Conservation (phyloP, 2,329 filamentous ascomycete genomes). For the Didymella pomorum region DNA sequence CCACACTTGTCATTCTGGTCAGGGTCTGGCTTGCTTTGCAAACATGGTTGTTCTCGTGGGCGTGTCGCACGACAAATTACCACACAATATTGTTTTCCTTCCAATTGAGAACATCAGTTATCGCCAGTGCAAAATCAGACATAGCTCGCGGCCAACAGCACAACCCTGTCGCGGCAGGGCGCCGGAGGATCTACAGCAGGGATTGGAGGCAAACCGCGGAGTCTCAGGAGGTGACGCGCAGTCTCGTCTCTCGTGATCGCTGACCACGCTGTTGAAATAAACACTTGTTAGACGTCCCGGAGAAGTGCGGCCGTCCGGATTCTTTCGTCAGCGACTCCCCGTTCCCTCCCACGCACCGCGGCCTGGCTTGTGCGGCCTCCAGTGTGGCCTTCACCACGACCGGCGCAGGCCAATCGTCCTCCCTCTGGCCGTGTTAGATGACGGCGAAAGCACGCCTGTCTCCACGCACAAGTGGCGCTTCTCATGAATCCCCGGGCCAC, state of each 20-base stretch:
- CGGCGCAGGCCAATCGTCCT: slow-evolving; percentile 35
- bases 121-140: background rate
- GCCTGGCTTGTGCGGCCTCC: slow-evolving; percentile 37
- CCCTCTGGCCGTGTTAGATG: slow-evolving; percentile 40
- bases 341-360: slow-evolving; percentile 22
- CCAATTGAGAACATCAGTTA: background rate
- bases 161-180: slow-evolving; percentile 5
- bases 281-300: background rate
- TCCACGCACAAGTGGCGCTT: slow-evolving; percentile 45
- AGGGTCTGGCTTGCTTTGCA: slow-evolving; percentile 1
- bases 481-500: slow-evolving; percentile 58
- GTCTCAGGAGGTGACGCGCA: slow-evolving; percentile 16
- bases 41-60: slow-evolving; percentile 11
- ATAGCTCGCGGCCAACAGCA: background rate
- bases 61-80: slow-evolving; percentile 11
- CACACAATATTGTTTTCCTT: slow-evolving; percentile 4
- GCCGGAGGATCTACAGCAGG: slow-evolving; percentile 34
- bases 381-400: slow-evolving; percentile 25
- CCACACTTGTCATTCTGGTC: background rate
- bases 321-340: slow-evolving; percentile 6
- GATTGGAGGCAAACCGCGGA: background rate
- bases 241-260: slow-evolving; percentile 5
- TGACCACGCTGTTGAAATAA: background rate
- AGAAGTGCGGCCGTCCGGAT: background rate
- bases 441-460: slow-evolving; percentile 40